Base-by-base conservation (phyloP, 1,139 yeast species). In the Diutina catenulata region DNA sequence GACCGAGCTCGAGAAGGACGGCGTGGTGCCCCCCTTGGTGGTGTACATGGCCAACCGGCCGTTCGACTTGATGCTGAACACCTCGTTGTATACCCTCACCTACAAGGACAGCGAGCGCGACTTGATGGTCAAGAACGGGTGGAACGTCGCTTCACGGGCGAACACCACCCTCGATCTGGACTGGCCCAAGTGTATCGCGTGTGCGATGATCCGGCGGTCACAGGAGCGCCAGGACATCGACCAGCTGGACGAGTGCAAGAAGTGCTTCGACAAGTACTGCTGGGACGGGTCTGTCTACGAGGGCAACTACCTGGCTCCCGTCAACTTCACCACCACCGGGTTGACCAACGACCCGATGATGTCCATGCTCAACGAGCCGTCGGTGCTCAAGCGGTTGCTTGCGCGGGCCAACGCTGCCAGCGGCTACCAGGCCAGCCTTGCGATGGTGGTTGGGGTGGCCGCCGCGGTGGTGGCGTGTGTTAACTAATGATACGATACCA, bases 21-120 rank as follows among this genome's bases (percentile, higher is more conserved):
- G 52, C 10, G 59, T 53, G 3, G 53, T 58, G 36, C 87, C 94
- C 13, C 95, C 95, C 1, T 63, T 87, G 45, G 64, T 87, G 40
- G 78, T 86, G 14, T 87, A 83, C 58, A 69, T 78, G 47, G 93
- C 94, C 38, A 87, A 87, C 57, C 60, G 80, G 43, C 82, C 87
- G 37, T 79, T 76, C 56, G 62, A 81, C 18, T 76, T 57, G 52
- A 62, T 64, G 56, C 68, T 91, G 37, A 87, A 87, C 55, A 72
- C 80, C 15, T 74, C 87, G 5, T 83, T 94, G 8, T 76, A 71
- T 60, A 67, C 80, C 53, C 62, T 86, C 62, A 57, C 70, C 13
- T 87, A 82, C 55, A 59, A 65, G 2, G 69, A 70, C 38, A 60
- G 63, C 2, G 84, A 80, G 48, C 74, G 77, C 49, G 57, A 64